Conservation (phyloP, 2,329 filamentous ascomycete genomes). For the Lecanosticta acicola region DNA sequence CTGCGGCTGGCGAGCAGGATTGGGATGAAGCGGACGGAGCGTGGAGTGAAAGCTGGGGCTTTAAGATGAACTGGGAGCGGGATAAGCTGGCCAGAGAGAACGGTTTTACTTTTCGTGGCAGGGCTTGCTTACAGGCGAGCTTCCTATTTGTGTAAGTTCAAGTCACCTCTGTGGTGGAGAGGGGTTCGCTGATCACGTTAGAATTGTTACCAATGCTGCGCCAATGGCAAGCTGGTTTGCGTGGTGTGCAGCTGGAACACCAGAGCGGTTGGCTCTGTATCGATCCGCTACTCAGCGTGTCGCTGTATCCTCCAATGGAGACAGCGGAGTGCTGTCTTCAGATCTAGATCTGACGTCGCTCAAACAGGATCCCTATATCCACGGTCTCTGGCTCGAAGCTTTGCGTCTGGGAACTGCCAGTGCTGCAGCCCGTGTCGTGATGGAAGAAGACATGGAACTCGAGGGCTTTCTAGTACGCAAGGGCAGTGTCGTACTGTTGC, state of each 20-base stretch:
- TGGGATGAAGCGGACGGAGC: slow-evolving; percentile 6
- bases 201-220: slow-evolving; percentile 8
- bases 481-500: slow-evolving; percentile 8
- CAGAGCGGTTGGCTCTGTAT: slow-evolving; percentile 4
- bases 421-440: slow-evolving; percentile 9
- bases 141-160: slow-evolving; percentile 11
- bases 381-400: slow-evolving; percentile 8
- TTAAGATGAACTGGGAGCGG: slow-evolving; percentile 12
- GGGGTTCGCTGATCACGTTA: neutral
- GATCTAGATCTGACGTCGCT: neutral
- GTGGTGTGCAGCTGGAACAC: slow-evolving; percentile 5
- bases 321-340: neutral
- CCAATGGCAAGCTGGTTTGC: slow-evolving; percentile 8
- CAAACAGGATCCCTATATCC: slow-evolving; percentile 3
- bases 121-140: slow-evolving; percentile 11
- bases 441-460: slow-evolving; percentile 7
- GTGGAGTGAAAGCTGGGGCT: slow-evolving; percentile 11
- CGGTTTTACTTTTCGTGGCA: slow-evolving; percentile 9
- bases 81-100: slow-evolving; percentile 5
- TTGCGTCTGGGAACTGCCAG: slow-evolving; percentile 8
- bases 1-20: neutral
- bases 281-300: neutral
- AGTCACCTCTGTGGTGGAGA: neutral
- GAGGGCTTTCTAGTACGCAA: slow-evolving; percentile 6
- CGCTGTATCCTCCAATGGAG: neutral